Base-by-base conservation (phyloP, 2,329 filamentous ascomycete genomes). In the Aspergillus unguis region DNA sequence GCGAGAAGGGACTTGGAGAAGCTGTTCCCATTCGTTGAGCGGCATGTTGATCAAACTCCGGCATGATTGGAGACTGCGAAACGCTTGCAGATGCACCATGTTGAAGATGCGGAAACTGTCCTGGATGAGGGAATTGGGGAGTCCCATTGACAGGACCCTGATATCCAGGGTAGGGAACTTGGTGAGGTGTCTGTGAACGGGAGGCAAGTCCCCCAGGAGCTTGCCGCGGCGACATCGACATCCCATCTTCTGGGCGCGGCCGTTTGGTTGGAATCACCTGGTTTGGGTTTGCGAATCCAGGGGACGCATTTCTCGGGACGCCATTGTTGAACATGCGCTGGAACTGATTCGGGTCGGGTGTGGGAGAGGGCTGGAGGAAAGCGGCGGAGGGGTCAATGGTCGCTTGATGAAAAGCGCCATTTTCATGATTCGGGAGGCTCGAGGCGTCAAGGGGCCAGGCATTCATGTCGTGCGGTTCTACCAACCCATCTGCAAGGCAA, bases 21-120 rank as follows among this genome's bases (percentile, higher is more conserved):
- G 90, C 87, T 42, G 92, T 96, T 59, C 91, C 87, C 71, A 97
- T 90, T 65, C 91, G 80, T 67, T 91, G 88, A 36, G 86, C 85
- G 63, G 81, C 81, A 65, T 88, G 83, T 72, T 79, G 72, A 53
- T 76, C 75, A 50, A 84, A 85, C 49, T 84, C 80, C 66, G 95
- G 92, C 57, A 96, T 91, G 57, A 95, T 92, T 28, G 94, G 94
- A 5, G 94, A 97, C 8, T 92, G 92, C 36, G 90, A 96, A 56
- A 90, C 87, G 70, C 91, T 94, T 46, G 85, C 81, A 3, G 90
- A 91, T 47, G 86, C 86, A 64, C 88, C 87, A 60, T 87, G 84
- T 65, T 90, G 88, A 50, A 95, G 81, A 74, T 96, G 92, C 57
- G 90, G 85, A 68, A 92, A 95, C 51, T 84, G 84, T 54, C 81